Percentiles rank a stretch among this genome's conserved stretches.
Conservation (phyloP, 345 rosid species). For the Microthlaspi erraticum region DNA sequence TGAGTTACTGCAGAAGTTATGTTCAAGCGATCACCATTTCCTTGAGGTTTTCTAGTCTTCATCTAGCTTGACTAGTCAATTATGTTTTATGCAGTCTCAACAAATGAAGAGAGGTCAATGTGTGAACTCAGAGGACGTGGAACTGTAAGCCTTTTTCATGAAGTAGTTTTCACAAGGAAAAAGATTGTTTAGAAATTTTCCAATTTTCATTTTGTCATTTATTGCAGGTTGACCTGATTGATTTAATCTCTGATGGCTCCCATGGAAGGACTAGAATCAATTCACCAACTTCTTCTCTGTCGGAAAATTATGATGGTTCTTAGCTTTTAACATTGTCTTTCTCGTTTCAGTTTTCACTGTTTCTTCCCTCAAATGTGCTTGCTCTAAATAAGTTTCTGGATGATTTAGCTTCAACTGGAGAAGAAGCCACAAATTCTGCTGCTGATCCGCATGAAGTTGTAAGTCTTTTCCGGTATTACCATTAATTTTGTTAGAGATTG, state of each 20-base stretch:
- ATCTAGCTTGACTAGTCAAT: constrained; percentile 22
- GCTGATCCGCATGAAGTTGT: constrained; percentile 26
- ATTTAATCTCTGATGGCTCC: constrained; percentile 32
- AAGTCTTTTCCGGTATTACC: constrained; percentile 29
- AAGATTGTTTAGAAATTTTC: neutral
- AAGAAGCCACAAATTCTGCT: constrained; percentile 33
- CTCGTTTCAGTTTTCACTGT: constrained; percentile 17
- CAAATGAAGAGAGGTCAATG: constrained; percentile 36
- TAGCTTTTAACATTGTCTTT: neutral
- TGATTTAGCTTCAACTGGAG: constrained; percentile 33
- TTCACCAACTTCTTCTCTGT: constrained; percentile 30
- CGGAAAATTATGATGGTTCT: constrained; percentile 31
- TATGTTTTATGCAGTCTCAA: constrained; percentile 41
- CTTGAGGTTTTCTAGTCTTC: constrained; percentile 7
- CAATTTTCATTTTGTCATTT: neutral
- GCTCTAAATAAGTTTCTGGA: constrained; percentile 16
- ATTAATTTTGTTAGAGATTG: neutral
- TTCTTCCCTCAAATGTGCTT: constrained; percentile 24
- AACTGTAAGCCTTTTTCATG: constrained; percentile 48
- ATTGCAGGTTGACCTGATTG: constrained; percentile 31
- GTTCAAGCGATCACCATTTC: neutral
- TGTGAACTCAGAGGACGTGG: constrained; percentile 40
- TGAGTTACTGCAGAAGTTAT: constrained; percentile 46
- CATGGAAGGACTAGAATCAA: constrained; percentile 25
- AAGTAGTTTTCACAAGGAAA: neutral